Base-by-base conservation (phyloP, 2,329 filamentous ascomycete genomes). In the Aspergillus ochraceus region DNA sequence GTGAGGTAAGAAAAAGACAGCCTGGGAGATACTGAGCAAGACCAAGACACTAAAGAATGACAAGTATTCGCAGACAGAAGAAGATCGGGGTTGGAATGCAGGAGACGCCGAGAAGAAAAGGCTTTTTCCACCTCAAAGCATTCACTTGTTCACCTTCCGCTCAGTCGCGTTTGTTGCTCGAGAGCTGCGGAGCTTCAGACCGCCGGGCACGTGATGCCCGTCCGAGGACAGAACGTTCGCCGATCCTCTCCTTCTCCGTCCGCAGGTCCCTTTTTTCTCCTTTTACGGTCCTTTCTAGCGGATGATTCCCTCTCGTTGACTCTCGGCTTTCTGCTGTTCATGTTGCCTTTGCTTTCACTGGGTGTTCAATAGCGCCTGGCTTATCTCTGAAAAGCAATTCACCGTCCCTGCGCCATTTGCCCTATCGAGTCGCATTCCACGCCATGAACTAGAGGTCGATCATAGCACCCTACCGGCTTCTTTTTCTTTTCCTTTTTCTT, bases 181-280 rank as follows among this genome's bases (percentile, higher is more conserved):
- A 49, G 58, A 64, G 62, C 55, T 62, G 62, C 60, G 62, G 62
- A 64, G 62, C 60, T 62, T 29, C 52, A 54, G 49, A 29, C 22
- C 50, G 59, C 32, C 36, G 36, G 19, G 51, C 62, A 64, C 62
- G 62, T 64, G 62, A 64, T 58, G 54, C 22, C 24, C 30, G 30
- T 47, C 54, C 49, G 49, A 36, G 55, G 49, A 52, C 50, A 42
- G 49, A 57, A 52, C 39, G 46, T 32, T 30, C 52, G 52, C 57
- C 54, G 57, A 60, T 57, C 57, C 47, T 58, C 49, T 56, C 54
- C 42, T 24, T 55, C 50, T 52, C 20, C 52, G 36, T 46, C 36
- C 54, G 11, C 42, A 42, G 42, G 51, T 54, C 50, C 49, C 54
- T 56, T 51, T 49, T 49, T 45, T 54, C 47, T 52, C 49, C 45